phyloP scores from a whole-genome alignment of 202 grass and related monocot species.

The Elaeis oleifera region DNA sequence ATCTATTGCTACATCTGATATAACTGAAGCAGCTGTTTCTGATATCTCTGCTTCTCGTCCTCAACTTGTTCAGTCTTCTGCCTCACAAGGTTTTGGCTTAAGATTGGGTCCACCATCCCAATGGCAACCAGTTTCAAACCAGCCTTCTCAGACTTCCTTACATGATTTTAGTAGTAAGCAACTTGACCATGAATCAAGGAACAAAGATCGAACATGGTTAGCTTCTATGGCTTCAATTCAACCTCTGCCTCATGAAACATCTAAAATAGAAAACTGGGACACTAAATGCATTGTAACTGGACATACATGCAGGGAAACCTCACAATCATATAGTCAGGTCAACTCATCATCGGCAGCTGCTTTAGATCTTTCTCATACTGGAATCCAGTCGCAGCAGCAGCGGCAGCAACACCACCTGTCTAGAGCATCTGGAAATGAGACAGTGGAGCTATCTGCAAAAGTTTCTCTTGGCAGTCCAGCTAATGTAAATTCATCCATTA shows the following conservation, averaged over 20 bases:
- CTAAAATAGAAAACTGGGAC: conserved; percentile 7
- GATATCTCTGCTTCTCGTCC: conserved; percentile 38
- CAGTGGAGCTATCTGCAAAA: neutral
- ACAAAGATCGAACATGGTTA: conserved; percentile 38
- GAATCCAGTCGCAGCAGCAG: conserved; percentile 8
- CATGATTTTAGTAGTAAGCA: conserved; percentile 37
- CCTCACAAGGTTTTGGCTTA: conserved; percentile 69
- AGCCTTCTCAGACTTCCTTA: conserved; percentile 37
- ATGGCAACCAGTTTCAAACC: conserved; percentile 33
- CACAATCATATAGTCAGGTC: conserved; percentile 1
- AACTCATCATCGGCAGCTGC: conserved; percentile 1
- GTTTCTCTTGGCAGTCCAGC: conserved; percentile 3
- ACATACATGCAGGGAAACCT: conserved; percentile 1
- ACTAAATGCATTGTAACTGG: conserved; percentile 6
- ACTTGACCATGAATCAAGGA: conserved; percentile 30
- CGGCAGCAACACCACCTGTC: neutral
- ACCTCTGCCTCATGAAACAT: conserved; percentile 27
- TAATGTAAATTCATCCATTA: neutral
- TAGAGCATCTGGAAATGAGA: neutral
- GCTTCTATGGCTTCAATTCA: conserved; percentile 36
- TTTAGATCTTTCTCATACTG: conserved; percentile 3
- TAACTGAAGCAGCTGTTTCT: conserved; percentile 30
- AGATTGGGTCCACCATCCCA: conserved; percentile 71
- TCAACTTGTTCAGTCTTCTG: conserved; percentile 52
- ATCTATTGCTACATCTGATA: conserved; percentile 31